Base-by-base conservation (phyloP, 345 rosid genomes). In the Nephelium lappaceum region DNA sequence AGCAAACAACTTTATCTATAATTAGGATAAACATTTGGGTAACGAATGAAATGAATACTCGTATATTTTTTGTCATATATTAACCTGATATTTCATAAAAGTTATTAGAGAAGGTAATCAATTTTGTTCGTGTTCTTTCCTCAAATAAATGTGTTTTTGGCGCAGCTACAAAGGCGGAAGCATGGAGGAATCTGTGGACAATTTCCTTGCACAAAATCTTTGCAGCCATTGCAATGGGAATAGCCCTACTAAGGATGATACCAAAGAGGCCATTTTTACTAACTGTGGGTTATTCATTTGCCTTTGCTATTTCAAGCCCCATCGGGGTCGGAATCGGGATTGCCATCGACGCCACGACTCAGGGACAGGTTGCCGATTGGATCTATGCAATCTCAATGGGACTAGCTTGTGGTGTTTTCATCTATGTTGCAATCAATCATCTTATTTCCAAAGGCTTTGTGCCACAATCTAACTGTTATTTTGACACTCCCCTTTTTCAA, bases 181-280 rank as follows among this genome's bases (percentile, higher is more conserved):
- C 98, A 72, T 95, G 98, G 97, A 88, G 86, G 78, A 93, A 91
- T 67, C 89, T 95, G 0, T 95, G 98, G 98, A 95, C 97, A 47
- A 95, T 89, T 27, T 91, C 94, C 0, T 65, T 91, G 45, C 98
- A 95, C 85, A 95, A 93, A 76, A 89, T 95, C 0, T 93, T 93
- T 57, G 95, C 98, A 16, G 98, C 98, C 62, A 83, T 90, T 24
- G 92, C 94, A 8, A 93, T 95, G 97, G 97, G 97, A 78, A 93
- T 95, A 60, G 97, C 98, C 39, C 87, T 91, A 14, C 91, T 93
- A 2, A 88, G 88, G 78, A 89, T 93, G 91, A 75, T 91, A 0
- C 97, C 98, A 14, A 93, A 79, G 83, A 86, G 95, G 80, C 95
- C 98, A 60, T 87, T 95, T 66, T 85, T 93, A 38, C 72, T 85